Percentiles rank a stretch among this genome's conserved stretches.
Evolutionary conservation across 768 basidiomycete species (phyloP).

Genomic region (Kockovaella imperatae): DNA sequence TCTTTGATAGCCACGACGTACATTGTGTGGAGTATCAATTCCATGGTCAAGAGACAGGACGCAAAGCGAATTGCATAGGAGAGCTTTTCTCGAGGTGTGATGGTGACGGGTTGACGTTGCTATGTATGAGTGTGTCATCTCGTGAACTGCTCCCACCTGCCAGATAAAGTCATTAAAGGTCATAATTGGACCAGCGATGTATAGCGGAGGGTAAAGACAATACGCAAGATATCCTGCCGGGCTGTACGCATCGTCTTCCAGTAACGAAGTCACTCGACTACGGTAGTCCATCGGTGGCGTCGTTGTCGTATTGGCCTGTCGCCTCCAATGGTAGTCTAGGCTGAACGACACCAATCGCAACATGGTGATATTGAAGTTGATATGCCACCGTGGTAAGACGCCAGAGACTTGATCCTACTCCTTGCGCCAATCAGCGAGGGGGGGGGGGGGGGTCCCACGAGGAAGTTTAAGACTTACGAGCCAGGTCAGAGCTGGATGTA

Average conservation of each 20-base stretch:
- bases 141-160: slow-evolving; percentile 58
- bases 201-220: slow-evolving; percentile 83
- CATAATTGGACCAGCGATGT: slow-evolving; percentile 92
- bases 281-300: slow-evolving; percentile 50
- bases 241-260: slow-evolving; percentile 57
- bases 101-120: slow-evolving; percentile 55
- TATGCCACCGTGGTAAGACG: slow-evolving; percentile 82
- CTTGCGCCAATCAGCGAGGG: no score
- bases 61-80: slow-evolving; percentile 65
- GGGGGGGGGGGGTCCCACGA: neutral
- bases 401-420: slow-evolving; percentile 52
- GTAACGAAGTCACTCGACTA: slow-evolving; percentile 55
- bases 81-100: slow-evolving; percentile 47
- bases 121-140: slow-evolving; percentile 45
- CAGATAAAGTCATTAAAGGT: slow-evolving; percentile 92
- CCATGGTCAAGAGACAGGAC: slow-evolving; percentile 71
- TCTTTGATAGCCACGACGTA: slow-evolving; percentile 96
- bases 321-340: slow-evolving; percentile 79
- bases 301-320: neutral
- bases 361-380: slow-evolving; percentile 94
- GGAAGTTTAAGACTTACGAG: slow-evolving; percentile 52
- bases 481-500: slow-evolving; percentile 54
- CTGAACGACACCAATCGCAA: slow-evolving; percentile 84
- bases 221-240: slow-evolving; percentile 72
- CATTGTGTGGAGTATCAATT: slow-evolving; percentile 85